Base-by-base conservation (phyloP, 148 eudicot species). In the Oxyria digyna region DNA sequence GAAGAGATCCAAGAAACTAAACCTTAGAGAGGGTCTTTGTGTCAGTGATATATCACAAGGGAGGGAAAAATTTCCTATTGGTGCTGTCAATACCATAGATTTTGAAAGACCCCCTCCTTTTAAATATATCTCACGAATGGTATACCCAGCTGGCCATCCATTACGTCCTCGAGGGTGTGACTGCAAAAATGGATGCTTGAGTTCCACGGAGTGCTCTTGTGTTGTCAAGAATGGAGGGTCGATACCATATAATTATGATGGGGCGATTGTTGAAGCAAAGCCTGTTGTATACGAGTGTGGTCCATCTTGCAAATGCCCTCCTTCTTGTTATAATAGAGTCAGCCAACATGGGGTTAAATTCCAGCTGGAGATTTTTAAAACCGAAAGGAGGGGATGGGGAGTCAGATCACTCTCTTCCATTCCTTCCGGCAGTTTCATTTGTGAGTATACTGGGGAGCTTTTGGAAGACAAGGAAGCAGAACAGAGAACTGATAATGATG, bases 271-370 rank as follows among this genome's bases (percentile, higher is more conserved):
- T 40, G 89, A 87, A 74, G 80, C 80, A 67, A 93, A 93, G 69
- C 70, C 96, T 23, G 78, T 94, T 65, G 97, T 90, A 6, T 86
- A 86, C 40, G 98, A 94, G 73, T 94, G 98, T 72, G 96, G 98
- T 40, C 95, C 97, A 35, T 79, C 74, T 46, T 93, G 98, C 79
- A 82, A 79, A 57, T 93, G 98, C 69, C 96, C 89, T 52, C 83
- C 95, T 49, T 74, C 92, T 40, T 93, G 96, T 77, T 76, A 82
- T 64, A 90, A 90, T 62, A 77, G 98, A 69, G 98, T 89, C 55
- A 82, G 77, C 74, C 98, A 94, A 55, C 81, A 80, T 52, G 98
- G 98, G 15, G 78, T 88, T 38, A 87, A 78, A 70, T 73, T 82
- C 70, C 87, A 84, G 73, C 87, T 94, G 33, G 98, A 94, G 78